Conservation (phyloP, 495 filamentous ascomycete genomes). For the Neurospora terricola region DNA sequence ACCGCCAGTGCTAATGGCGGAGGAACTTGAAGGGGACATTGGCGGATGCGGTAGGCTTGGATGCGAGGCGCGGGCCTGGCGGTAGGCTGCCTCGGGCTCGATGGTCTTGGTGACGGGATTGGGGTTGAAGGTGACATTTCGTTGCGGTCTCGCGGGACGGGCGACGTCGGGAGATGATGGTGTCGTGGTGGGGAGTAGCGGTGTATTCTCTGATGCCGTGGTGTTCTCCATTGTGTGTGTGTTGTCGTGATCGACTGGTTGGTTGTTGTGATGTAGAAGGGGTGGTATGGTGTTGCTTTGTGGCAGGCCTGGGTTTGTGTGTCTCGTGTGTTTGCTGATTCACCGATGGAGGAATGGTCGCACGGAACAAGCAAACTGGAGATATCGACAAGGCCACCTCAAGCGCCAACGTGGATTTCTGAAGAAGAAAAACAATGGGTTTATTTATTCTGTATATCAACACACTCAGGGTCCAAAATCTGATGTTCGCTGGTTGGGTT, state of each 20-base stretch:
- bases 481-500: background rate
- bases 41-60: constrained; percentile 4
- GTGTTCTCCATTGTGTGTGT: constrained; percentile 14
- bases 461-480: background rate
- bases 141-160: constrained; percentile 25
- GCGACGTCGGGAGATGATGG: constrained; percentile 21
- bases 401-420: background rate
- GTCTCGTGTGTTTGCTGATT: background rate
- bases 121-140: constrained; percentile 41
- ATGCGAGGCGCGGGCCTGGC: constrained; percentile 2
- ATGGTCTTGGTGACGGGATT: constrained; percentile 41
- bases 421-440: background rate
- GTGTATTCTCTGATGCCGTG: constrained; percentile 19
- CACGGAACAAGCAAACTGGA: background rate
- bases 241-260: background rate
- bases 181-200: constrained; percentile 22
- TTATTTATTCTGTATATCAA: background rate
- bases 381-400: background rate
- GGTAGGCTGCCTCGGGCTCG: constrained; percentile 29
- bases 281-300: background rate
- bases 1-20: constrained; percentile 19
- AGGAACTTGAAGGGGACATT: constrained; percentile 7
- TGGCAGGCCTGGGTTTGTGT: background rate
- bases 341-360: background rate
- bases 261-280: background rate